phyloP scores from a whole-genome alignment of 495 filamentous ascomycete species.

The Clavariopsis aquatica region DNA sequence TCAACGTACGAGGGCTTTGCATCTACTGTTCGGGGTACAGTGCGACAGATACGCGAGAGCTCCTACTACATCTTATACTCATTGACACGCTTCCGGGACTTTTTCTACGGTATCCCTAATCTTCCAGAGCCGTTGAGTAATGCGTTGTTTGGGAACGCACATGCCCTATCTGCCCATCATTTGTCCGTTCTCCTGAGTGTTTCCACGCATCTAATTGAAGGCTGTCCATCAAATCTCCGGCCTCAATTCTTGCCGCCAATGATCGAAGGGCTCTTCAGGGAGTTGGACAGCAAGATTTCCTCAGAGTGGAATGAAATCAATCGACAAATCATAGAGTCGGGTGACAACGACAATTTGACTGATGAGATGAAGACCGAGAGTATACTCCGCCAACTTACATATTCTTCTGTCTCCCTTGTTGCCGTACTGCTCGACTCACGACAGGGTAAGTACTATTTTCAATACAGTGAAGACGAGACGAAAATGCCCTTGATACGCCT shows the following conservation, averaged over 20 bases:
- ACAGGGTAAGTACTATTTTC: constrained; percentile 17
- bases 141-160: constrained; percentile 80
- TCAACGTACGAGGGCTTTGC: constrained; percentile 89
- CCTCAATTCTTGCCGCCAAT: constrained; percentile 84
- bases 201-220: constrained; percentile 81
- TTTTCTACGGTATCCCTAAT: constrained; percentile 85
- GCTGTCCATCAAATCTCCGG: constrained; percentile 78
- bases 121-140: constrained; percentile 81
- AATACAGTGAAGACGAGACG: too few species aligned
- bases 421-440: constrained; percentile 79
- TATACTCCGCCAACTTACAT: constrained; percentile 89
- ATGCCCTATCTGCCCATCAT: constrained; percentile 86
- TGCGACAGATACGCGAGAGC: constrained; percentile 85
- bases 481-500: too few species aligned
- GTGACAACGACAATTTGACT: constrained; percentile 68
- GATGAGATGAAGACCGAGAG: constrained; percentile 99
- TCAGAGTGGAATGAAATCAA: constrained; percentile 75
- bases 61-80: constrained; percentile 92
- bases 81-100: constrained; percentile 81
- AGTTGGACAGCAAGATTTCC: constrained; percentile 82
- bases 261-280: constrained; percentile 75
- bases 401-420: constrained; percentile 86
- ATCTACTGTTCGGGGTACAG: constrained; percentile 83
- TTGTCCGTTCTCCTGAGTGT: constrained; percentile 86
- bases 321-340: constrained; percentile 62